These are phyloP conservation scores for Chloranthus sessilifolius DNA, from an alignment of 164 flowering plant species.

Conservation along the genomic window DNA sequence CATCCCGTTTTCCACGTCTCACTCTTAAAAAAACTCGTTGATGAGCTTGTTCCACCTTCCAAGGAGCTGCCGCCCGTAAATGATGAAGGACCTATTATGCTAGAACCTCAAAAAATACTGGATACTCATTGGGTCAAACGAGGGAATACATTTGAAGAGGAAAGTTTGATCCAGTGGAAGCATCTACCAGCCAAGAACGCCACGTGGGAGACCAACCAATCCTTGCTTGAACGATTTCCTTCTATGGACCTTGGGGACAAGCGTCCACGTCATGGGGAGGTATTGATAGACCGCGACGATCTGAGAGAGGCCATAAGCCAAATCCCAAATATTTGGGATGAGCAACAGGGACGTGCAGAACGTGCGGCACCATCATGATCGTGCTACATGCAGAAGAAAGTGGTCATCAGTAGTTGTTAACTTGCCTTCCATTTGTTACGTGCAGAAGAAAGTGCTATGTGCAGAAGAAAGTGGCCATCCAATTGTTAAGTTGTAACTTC, in stretches of 20 bases:
- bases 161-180: not conserved
- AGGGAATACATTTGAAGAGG: not conserved
- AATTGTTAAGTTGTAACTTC: no score
- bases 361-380: no score
- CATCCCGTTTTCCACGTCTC: slow-evolving; percentile 7
- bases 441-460: no score
- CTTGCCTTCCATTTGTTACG: no score
- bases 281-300: no score
- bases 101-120: not conserved
- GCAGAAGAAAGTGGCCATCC: no score
- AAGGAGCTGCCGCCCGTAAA: not conserved
- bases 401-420: no score
- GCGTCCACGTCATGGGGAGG: no score
- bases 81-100: not conserved
- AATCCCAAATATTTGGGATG: no score
- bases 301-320: no score
- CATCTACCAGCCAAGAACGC: slow-evolving; percentile 2
- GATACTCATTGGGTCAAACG: not conserved
- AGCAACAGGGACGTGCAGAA: no score
- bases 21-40: not conserved
- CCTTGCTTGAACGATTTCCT: not conserved
- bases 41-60: not conserved
- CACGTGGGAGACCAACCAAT: slow-evolving; percentile 4
- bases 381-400: no score
- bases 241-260: slow-evolving; percentile 6